Evolutionary conservation across 371 early-diverging fungal species (phyloP), one percentile per base, ranked within the genome.

Genomic region (Zopfochytrium polystomum): DNA sequence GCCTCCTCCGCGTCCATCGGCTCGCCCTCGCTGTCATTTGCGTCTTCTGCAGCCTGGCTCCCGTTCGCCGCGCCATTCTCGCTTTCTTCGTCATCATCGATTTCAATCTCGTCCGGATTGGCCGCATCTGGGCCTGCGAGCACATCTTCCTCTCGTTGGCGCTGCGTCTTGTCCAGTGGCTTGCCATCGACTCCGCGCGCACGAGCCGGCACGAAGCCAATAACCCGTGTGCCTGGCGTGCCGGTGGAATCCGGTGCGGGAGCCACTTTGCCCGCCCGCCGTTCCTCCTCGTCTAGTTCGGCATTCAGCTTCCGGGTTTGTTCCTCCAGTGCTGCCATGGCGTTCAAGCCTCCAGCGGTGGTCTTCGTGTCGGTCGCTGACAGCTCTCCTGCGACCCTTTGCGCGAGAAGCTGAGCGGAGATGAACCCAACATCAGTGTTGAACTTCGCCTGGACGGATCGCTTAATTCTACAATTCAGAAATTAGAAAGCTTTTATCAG

Each of bases 361-460:
- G 29, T 35, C 33, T 44, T 50, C 15, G 15, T 42, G 42, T 27
- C 35, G 29, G 15, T 49, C 35, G 29, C 66, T 27, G 4, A 55
- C 9, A 27, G 57, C 3, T 31, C 65, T 18, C 50, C 67, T 3
- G 57, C 56, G 18, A 56, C 67, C 20, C 67, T 43, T 43, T 67
- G 67, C 0, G 76, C 73, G 2, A 82, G 66, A 11, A 80, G 55
- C 57, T 80, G 83, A 1, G 70, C 65, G 0, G 77, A 71, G 23
- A 82, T 74, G 61, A 76, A 76, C 29, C 63, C 52, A 53, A 79
- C 78, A 46, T 92, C 91, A 5, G 89, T 87, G 60, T 86, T 88
- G 76, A 75, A 89, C 47, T 85, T 81, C 29, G 90, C 87, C 67
- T 89, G 88, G 1, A 90, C 90, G 34, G 83, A 79, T n/a, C 98